A percentile compares a stretch with the other conserved stretches of the same genome.
Evolutionary conservation across 345 rosid species (phyloP).

Genomic region (Moringa oleifera): DNA sequence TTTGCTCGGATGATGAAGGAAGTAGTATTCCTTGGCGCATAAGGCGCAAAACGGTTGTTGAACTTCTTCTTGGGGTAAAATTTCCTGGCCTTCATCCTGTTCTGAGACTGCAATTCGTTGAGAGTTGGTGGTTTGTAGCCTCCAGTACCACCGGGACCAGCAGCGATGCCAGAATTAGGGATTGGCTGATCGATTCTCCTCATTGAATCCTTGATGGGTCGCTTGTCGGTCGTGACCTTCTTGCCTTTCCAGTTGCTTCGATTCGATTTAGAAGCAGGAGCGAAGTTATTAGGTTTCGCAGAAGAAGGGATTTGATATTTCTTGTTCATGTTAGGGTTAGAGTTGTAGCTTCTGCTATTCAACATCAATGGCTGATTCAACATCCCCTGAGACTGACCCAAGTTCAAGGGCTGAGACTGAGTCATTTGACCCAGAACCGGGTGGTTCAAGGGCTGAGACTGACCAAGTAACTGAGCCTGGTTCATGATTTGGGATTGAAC

Average conservation of each 20-base stretch:
- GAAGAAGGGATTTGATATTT: constrained; percentile 31
- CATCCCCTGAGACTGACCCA: constrained; percentile 33
- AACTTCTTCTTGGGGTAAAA: constrained; percentile 64
- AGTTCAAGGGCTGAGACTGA: constrained; percentile 14
- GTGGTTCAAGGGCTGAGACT: constrained; percentile 28
- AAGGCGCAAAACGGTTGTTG: constrained; percentile 68
- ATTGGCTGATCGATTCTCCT: constrained; percentile 40
- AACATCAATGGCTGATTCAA: constrained; percentile 44
- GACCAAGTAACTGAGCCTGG: constrained; percentile 41
- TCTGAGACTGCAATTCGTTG: constrained; percentile 76
- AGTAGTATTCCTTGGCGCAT: constrained; percentile 88
- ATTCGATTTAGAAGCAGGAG: constrained; percentile 7
- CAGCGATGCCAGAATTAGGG: constrained; percentile 22
- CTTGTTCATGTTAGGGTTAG: constrained; percentile 26
- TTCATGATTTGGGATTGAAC: constrained; percentile 36
- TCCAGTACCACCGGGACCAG: constrained; percentile 20
- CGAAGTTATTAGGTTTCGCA: constrained; percentile 30
- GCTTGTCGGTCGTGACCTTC: constrained; percentile 37
- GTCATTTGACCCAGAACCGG: constrained; percentile 31
- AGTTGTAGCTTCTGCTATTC: constrained; percentile 43
- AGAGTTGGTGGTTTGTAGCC: constrained; percentile 84
- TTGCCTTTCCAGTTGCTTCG: constrained; percentile 78
- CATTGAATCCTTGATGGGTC: constrained; percentile 25
- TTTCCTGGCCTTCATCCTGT: constrained; percentile 65
- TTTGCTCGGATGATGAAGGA: constrained; percentile 85